Conservation (phyloP, 2,329 filamentous ascomycete genomes). For the Ascochyta koolunga region DNA sequence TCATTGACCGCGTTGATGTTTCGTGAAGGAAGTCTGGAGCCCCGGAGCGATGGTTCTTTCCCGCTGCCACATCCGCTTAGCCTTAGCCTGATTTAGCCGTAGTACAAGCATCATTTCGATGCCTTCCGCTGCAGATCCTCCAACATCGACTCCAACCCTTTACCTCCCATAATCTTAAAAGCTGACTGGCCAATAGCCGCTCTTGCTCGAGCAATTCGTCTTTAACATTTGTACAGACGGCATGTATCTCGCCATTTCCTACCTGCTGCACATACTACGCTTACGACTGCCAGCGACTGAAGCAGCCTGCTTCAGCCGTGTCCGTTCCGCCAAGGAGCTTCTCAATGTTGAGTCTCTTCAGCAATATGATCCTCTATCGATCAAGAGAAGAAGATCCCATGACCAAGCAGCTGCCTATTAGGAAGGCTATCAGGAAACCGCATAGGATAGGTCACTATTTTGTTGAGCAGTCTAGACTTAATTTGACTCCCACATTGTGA, state of each 20-base stretch:
- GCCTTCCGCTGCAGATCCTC: background rate
- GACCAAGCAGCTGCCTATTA: background rate
- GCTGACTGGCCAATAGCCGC: background rate
- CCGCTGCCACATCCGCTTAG: constrained; percentile 8
- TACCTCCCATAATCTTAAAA: constrained; percentile 9
- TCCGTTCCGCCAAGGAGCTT: background rate
- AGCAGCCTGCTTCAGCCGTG: background rate
- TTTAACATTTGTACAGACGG: background rate
- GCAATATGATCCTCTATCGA: background rate
- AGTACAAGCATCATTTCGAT: background rate
- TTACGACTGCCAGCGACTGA: constrained; percentile 1
- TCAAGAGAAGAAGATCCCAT: background rate
- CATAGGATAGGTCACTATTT: background rate
- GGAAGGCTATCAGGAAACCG: too few relatives aligned
- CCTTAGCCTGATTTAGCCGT: background rate
- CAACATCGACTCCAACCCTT: background rate
- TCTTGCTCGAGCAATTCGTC: background rate
- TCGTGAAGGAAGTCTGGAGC: constrained; percentile 9
- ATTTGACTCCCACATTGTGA: background rate
- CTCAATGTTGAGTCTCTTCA: background rate
- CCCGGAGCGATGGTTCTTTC: constrained; percentile 9
- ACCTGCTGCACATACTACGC: background rate
- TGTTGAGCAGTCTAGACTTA: background rate
- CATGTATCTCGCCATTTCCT: constrained; percentile 1
- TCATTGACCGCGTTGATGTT: constrained; percentile 2